Conservation (phyloP, 2,329 filamentous ascomycete genomes). For the Dactylonectria estremocensis region DNA sequence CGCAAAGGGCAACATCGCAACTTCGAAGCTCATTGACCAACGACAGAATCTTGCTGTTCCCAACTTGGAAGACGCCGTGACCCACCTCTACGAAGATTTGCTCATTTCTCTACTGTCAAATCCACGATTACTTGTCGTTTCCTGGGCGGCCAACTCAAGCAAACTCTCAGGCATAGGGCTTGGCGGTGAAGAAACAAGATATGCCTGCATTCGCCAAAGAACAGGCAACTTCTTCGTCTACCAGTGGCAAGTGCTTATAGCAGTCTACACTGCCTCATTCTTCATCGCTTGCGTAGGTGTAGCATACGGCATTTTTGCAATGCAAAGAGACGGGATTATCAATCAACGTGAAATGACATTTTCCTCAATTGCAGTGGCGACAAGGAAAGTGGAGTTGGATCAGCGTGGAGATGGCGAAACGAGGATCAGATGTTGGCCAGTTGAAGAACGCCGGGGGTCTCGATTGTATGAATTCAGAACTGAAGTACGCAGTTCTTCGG, state of each 20-base stretch:
- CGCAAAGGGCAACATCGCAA: constrained; percentile 23
- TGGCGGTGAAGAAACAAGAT: constrained; percentile 25
- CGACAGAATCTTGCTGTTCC: constrained; percentile 32
- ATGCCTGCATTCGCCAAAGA: constrained; percentile 31
- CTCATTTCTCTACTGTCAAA: constrained; percentile 40
- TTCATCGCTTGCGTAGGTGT: constrained; percentile 30
- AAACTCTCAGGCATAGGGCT: constrained; percentile 27
- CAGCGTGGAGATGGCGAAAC: not conserved
- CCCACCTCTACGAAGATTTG: constrained; percentile 36
- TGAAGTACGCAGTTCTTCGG: not conserved
- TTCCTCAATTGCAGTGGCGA: constrained; percentile 27
- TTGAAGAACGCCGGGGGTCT: not conserved
- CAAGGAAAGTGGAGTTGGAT: constrained; percentile 29
- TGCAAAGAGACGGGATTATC: constrained; percentile 33
- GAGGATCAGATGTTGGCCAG: not conserved
- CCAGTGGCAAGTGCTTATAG: constrained; percentile 26
- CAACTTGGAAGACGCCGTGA: constrained; percentile 24
- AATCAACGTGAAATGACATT: constrained; percentile 40
- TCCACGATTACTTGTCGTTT: constrained; percentile 37
- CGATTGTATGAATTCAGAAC: not conserved
- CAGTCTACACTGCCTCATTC: constrained; percentile 32
- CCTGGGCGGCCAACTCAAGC: constrained; percentile 34
- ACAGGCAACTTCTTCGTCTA: constrained; percentile 36
- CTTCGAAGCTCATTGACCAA: constrained; percentile 35
- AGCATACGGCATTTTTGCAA: constrained; percentile 31